Conservation (phyloP, 2,329 filamentous ascomycete genomes). For the Fusarium hainanense region DNA sequence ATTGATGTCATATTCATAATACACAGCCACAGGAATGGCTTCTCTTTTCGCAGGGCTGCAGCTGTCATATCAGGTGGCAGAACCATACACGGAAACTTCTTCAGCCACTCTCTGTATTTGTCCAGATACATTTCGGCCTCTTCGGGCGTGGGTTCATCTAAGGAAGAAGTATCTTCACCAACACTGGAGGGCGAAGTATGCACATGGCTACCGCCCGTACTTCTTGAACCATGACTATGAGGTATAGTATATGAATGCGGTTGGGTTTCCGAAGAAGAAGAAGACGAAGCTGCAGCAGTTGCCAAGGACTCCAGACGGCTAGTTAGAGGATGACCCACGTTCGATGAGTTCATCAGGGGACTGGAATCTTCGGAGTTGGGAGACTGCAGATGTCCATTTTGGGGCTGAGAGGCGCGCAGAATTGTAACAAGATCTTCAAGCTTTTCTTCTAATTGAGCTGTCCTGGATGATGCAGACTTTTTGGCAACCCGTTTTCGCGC, state of each 20-base stretch:
- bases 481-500: constrained; percentile 53
- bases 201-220: constrained; percentile 7
- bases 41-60: constrained; percentile 52
- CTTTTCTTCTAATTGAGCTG: constrained; percentile 62
- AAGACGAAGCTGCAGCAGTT: constrained; percentile 51
- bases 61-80: constrained; percentile 53
- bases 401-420: constrained; percentile 50
- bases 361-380: constrained; percentile 12
- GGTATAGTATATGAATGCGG: constrained; percentile 16
- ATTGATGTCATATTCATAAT: constrained; percentile 61
- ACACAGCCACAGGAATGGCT: constrained; percentile 63
- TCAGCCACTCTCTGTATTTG: constrained; percentile 57
- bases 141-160: constrained; percentile 47
- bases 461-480: constrained; percentile 51
- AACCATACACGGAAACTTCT: constrained; percentile 59
- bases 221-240: constrained; percentile 16
- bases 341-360: constrained; percentile 22
- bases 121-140: constrained; percentile 55
- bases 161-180: constrained; percentile 34
- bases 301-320: constrained; percentile 53
- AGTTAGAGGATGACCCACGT: constrained; percentile 31
- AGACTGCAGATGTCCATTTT: constrained; percentile 29
- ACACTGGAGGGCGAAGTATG: constrained; percentile 16
- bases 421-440: constrained; percentile 61
- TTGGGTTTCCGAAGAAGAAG: constrained; percentile 33